A percentile compares a stretch with the other conserved stretches of the same genome.
Evolutionary conservation across 495 filamentous ascomycete species (phyloP).

Genomic region (Penicillium lagena): DNA sequence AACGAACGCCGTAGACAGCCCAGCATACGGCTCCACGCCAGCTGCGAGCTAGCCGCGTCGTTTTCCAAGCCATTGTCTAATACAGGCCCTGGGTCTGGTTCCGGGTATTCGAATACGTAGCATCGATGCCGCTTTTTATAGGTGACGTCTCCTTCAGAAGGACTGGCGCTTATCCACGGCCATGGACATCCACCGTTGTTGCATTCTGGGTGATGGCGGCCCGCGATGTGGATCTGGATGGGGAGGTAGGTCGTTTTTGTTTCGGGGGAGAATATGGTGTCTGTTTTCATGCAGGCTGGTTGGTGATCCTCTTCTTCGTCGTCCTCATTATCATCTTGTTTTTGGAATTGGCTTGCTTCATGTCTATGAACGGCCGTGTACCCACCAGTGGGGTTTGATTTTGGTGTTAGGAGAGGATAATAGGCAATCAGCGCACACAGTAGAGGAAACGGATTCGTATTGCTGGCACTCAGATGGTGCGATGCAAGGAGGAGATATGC

Average conservation of each 20-base stretch:
- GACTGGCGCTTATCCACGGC: conserved; percentile 16
- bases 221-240: conserved; percentile 44
- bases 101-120: conserved; percentile 40
- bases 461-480: conserved; percentile 34
- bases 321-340: neutral
- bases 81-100: conserved; percentile 44
- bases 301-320: conserved; percentile 4
- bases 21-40: conserved; percentile 52
- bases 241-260: conserved; percentile 38
- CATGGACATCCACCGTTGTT: conserved; percentile 13
- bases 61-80: neutral
- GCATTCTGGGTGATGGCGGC: conserved; percentile 31
- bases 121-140: conserved; percentile 40
- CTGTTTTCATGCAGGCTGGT: conserved; percentile 21
- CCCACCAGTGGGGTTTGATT: too few relatives aligned
- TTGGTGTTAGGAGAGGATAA: conserved; percentile 36
- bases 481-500: conserved; percentile 50
- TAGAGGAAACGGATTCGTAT: conserved; percentile 33
- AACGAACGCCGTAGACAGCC: conserved; percentile 49
- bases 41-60: conserved; percentile 37
- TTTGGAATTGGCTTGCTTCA: too few relatives aligned
- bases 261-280: conserved; percentile 27
- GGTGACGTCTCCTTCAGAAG: conserved; percentile 15
- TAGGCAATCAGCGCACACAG: conserved; percentile 51
- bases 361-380: too few relatives aligned